phyloP scores from a whole-genome alignment of 805 yeast species.

The Candida sonorensis region DNA sequence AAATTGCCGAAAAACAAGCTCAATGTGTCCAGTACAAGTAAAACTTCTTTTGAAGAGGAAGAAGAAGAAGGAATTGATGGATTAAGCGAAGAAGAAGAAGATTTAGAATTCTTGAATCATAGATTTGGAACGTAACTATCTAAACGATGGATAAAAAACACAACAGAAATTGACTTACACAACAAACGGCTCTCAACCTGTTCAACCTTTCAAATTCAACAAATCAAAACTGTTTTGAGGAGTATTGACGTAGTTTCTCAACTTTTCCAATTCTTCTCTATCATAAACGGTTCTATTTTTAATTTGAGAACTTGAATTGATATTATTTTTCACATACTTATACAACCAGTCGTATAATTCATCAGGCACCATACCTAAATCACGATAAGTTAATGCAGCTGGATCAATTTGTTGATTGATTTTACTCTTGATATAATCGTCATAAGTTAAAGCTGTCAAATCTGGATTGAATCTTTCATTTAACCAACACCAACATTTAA shows the following conservation, averaged over 20 bases:
- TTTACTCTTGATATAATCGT: conserved; percentile 67
- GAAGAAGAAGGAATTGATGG: conserved; percentile 11
- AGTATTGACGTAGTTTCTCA: conserved; percentile 30
- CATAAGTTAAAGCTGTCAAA: conserved; percentile 43
- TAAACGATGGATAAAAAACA: too few relatives aligned
- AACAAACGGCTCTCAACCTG: too few relatives aligned
- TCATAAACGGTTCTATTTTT: conserved; percentile 31
- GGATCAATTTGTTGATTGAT: conserved; percentile 60
- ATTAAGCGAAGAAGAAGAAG: conserved; percentile 12
- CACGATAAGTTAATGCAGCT: conserved; percentile 55
- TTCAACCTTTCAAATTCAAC: conserved; percentile 21
- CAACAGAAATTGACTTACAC: too few relatives aligned
- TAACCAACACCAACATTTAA: conserved; percentile 24
- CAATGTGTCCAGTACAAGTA: neutral
- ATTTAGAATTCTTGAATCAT: conserved; percentile 10
- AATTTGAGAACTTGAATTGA: conserved; percentile 28
- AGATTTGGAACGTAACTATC: conserved; percentile 5
- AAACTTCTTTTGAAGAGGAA: neutral
- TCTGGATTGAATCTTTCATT: conserved; percentile 41
- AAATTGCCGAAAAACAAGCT: neutral
- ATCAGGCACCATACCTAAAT: conserved; percentile 61
- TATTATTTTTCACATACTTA: conserved; percentile 34
- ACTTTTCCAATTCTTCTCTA: conserved; percentile 28
- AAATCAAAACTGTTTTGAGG: conserved; percentile 28
- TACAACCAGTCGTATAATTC: conserved; percentile 43